Base-by-base conservation (phyloP, 306 rosid genomes). In the Vachellia collinsii region DNA sequence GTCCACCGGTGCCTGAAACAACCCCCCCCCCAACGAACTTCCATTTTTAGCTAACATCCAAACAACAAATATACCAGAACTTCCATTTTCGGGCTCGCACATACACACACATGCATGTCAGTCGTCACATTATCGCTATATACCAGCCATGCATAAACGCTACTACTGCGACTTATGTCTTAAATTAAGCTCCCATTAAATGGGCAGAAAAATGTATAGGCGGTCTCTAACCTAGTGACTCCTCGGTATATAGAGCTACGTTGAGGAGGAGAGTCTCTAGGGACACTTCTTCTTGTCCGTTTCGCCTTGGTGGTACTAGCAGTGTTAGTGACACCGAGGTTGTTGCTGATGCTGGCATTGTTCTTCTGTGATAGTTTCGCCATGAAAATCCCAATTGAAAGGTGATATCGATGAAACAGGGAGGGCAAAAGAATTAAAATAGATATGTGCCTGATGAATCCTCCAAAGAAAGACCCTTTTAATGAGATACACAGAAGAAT, bases 191-290 rank as follows among this genome's bases (percentile, higher is more conserved):
- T 29, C 34, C 34, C 34, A 29, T 29, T 29, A 29, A 29, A 29
- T 29, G 34, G 1, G 34, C 34, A 29, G 34, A 29, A 29, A 29
- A 29, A 29, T 29, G 34, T 0, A 29, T 29, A 29, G 34, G 34
- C 34, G 5, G 56, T 50, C 23, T 6, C 42, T 34, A 77, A 90
- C 98, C 98, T 90, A 12, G 98, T 94, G 86, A 94, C 98, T 34
- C 97, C 98, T 54, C 98, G 87, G 77, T 86, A 88, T 11, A 88
- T 77, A 38, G 98, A 92, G 85, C 97, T 94, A n/a, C 94, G 94
- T 59, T 85, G 93, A 82, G 91, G 89, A 5, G 92, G 92, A 37
- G 96, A 89, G 75, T 88, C 91, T 80, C 94, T 83, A 0, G 91
- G 96, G 67, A 91, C 94, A 70, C 91, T 88, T 68, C 91, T 92